Conservation (phyloP, 495 filamentous ascomycete species). For the Penicillium chermesinum region DNA sequence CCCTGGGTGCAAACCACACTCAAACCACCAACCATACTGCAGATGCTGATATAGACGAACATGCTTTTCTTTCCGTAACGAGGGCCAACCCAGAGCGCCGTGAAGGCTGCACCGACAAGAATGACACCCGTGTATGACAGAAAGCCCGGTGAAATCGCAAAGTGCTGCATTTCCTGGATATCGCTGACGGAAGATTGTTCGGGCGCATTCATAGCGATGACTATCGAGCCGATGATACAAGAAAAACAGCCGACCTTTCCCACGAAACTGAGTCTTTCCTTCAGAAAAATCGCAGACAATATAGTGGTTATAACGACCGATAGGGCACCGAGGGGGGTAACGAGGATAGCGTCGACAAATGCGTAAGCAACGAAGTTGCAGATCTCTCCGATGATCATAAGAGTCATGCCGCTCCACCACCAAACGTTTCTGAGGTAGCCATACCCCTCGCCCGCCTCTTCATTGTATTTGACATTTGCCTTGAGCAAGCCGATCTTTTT, state of each 20-base stretch:
- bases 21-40: slow-evolving; percentile 88
- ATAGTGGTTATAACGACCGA: slow-evolving; percentile 93
- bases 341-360: slow-evolving; percentile 94
- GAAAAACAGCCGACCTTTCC: slow-evolving; percentile 94
- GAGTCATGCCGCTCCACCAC: slow-evolving; percentile 95
- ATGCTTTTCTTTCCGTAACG: slow-evolving; percentile 94
- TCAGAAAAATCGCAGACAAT: slow-evolving; percentile 91
- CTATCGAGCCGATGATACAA: slow-evolving; percentile 87
- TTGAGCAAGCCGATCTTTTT: slow-evolving; percentile 89
- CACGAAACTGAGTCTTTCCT: slow-evolving; percentile 90
- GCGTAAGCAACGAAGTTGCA: slow-evolving; percentile 98
- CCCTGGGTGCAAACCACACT: slow-evolving; percentile 96
- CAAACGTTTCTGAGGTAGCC: slow-evolving; percentile 93
- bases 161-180: slow-evolving; percentile 91
- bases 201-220: slow-evolving; percentile 93
- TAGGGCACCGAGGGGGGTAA: slow-evolving; percentile 91
- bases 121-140: slow-evolving; percentile 79
- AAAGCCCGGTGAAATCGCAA: slow-evolving; percentile 84
- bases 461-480: slow-evolving; percentile 94
- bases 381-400: slow-evolving; percentile 96
- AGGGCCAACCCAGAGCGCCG: slow-evolving; percentile 79
- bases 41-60: slow-evolving; percentile 95
- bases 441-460: slow-evolving; percentile 94
- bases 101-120: slow-evolving; percentile 63
- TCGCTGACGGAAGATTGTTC: slow-evolving; percentile 73